Percentiles rank a stretch among this genome's conserved stretches.
Evolutionary conservation across 2,329 filamentous ascomycete genomes (phyloP).

Genomic region (Ceratocystis papillata): DNA sequence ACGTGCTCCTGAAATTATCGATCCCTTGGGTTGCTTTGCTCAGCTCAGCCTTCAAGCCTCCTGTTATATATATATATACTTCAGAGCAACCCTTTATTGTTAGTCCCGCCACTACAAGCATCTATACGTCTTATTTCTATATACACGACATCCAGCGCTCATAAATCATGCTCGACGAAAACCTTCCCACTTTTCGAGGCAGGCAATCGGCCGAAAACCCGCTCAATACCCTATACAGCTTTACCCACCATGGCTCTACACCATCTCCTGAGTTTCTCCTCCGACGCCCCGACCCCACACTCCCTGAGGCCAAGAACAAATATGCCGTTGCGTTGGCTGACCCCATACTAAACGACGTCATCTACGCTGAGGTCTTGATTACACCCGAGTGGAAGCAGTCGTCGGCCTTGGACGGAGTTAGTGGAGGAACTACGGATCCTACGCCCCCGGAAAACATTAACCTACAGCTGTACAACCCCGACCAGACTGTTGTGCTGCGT

Average conservation of each 20-base stretch:
- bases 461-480: constrained; percentile 89
- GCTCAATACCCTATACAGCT: constrained; percentile 47
- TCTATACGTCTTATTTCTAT: neutral
- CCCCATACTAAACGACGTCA: constrained; percentile 63
- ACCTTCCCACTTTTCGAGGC: constrained; percentile 63
- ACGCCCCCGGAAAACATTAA: constrained; percentile 57
- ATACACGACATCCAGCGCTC: neutral
- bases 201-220: constrained; percentile 43
- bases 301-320: constrained; percentile 61
- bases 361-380: constrained; percentile 79
- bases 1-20: neutral
- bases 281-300: constrained; percentile 60
- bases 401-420: constrained; percentile 16
- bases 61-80: no score
- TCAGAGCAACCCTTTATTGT: neutral
- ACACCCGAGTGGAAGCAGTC: constrained; percentile 70
- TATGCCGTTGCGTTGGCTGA: constrained; percentile 83
- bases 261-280: constrained; percentile 71
- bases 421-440: constrained; percentile 8
- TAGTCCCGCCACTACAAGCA: neutral
- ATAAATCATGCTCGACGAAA: constrained; percentile 72
- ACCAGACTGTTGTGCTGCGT: constrained; percentile 64
- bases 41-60: neutral
- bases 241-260: constrained; percentile 65
- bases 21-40: neutral